A percentile compares a stretch with the other conserved stretches of the same genome.
Conservation (phyloP, 1,284 basidiomycete genomes). For the Heterobasidion irregulare region DNA sequence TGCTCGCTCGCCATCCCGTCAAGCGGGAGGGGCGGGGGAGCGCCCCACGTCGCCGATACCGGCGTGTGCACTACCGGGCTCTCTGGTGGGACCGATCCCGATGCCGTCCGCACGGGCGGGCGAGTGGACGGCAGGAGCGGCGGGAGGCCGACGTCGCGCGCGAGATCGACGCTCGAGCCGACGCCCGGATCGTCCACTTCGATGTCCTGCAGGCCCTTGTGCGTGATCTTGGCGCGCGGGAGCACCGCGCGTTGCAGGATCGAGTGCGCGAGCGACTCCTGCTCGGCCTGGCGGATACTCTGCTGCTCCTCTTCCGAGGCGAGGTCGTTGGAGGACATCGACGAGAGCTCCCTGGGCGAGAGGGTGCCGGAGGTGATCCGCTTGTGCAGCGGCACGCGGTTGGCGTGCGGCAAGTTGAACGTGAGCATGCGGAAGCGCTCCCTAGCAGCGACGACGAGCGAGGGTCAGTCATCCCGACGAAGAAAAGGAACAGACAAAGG, state of each 20-base stretch:
- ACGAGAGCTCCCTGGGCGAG: slow-evolving; percentile 60
- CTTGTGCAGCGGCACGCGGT: slow-evolving; percentile 65
- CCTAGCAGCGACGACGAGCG: slow-evolving; percentile 26
- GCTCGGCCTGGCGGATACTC: slow-evolving; percentile 70
- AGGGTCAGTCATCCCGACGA: too few species aligned
- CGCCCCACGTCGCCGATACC: slow-evolving; percentile 46
- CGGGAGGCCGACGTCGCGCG: slow-evolving; percentile 23
- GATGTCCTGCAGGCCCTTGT: slow-evolving; percentile 83
- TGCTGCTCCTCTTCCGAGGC: slow-evolving; percentile 78
- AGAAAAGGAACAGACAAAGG: neutral
- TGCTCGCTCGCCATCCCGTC: slow-evolving; percentile 26
- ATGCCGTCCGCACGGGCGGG: neutral
- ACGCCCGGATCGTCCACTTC: slow-evolving; percentile 61
- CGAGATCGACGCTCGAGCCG: slow-evolving; percentile 37
- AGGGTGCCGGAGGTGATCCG: slow-evolving; percentile 64
- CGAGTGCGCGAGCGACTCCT: slow-evolving; percentile 74
- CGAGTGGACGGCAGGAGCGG: too few species aligned
- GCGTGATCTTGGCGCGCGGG: slow-evolving; percentile 81
- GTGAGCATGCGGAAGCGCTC: slow-evolving; percentile 79
- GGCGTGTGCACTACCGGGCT: slow-evolving; percentile 36
- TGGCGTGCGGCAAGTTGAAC: slow-evolving; percentile 72
- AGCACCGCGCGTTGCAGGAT: slow-evolving; percentile 65
- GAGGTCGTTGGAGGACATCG: slow-evolving; percentile 80
- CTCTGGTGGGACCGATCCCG: slow-evolving; percentile 51
- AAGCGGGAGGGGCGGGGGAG: slow-evolving; percentile 43